phyloP scores from a whole-genome alignment of 2,329 filamentous ascomycete genomes.

The Incumbomyces delicatus region DNA sequence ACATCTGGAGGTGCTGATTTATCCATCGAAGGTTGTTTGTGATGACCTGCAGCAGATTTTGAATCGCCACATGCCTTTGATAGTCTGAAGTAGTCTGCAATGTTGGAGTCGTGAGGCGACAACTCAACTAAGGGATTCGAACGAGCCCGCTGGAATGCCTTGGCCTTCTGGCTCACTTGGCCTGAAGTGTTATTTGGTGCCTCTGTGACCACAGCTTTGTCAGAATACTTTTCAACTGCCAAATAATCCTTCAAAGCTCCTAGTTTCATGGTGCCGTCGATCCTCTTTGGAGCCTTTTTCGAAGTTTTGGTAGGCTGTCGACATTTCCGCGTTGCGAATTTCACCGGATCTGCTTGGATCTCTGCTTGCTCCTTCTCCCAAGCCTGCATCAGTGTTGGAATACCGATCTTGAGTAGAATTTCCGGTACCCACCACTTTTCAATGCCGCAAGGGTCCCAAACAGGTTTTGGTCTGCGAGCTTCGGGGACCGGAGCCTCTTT shows the following conservation, averaged over 20 bases:
- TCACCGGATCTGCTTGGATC: slow-evolving; percentile 15
- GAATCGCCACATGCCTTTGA: not conserved
- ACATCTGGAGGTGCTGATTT: not conserved
- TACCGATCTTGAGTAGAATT: slow-evolving; percentile 52
- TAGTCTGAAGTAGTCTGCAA: not conserved
- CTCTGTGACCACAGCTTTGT: not conserved
- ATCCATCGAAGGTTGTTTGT: no score
- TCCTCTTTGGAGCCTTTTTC: slow-evolving; percentile 15
- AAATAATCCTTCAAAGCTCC: slow-evolving; percentile 28
- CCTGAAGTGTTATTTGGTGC: not conserved
- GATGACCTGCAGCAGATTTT: no score
- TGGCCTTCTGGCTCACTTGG: not conserved
- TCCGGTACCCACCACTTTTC: slow-evolving; percentile 62
- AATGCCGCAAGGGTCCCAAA: slow-evolving; percentile 56
- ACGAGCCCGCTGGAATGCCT: not conserved
- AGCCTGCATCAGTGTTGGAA: slow-evolving; percentile 54
- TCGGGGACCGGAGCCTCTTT: slow-evolving; percentile 23
- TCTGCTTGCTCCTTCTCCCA: slow-evolving; percentile 45
- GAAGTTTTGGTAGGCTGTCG: slow-evolving; percentile 17
- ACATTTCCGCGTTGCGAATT: slow-evolving; percentile 18
- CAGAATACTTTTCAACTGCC: not conserved
- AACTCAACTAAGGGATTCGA: not conserved
- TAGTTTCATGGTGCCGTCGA: slow-evolving; percentile 20
- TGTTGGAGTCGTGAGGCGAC: not conserved
- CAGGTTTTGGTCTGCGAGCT: slow-evolving; percentile 30